Percentiles rank a stretch among this genome's conserved stretches.
Conservation (phyloP, 2,329 filamentous ascomycete genomes). For the Cladophialophora exuberans region DNA sequence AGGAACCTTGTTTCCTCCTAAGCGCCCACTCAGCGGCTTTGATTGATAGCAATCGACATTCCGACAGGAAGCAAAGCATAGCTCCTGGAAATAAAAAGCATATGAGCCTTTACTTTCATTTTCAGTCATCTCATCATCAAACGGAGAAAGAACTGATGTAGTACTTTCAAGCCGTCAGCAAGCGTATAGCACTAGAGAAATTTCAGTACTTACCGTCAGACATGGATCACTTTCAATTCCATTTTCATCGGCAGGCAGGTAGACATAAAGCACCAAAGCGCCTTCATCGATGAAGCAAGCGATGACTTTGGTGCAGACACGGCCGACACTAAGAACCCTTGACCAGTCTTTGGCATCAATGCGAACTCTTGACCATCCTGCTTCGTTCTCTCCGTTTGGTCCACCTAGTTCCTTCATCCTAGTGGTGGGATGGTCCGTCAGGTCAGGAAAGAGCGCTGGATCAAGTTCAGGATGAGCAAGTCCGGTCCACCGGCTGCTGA, state of each 20-base stretch:
- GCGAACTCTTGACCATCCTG: slow-evolving; percentile 84
- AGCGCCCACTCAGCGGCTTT: no score
- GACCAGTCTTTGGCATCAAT: slow-evolving; percentile 97
- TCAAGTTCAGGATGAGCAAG: slow-evolving; percentile 88
- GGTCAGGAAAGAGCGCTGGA: slow-evolving; percentile 69
- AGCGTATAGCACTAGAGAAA: not conserved
- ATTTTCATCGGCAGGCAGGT: slow-evolving; percentile 44
- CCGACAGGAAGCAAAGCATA: no score
- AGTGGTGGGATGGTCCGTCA: slow-evolving; percentile 81
- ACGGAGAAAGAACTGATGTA: slow-evolving; percentile 49
- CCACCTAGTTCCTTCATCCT: slow-evolving; percentile 66
- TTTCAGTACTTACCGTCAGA: slow-evolving; percentile 45
- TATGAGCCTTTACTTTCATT: not conserved
- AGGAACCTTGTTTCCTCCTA: no score
- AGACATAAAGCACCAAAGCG: slow-evolving; percentile 51
- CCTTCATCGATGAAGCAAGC: slow-evolving; percentile 66
- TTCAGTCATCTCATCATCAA: not conserved
- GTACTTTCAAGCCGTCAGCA: slow-evolving; percentile 39
- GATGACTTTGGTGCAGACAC: slow-evolving; percentile 87
- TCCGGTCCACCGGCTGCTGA: slow-evolving; percentile 82
- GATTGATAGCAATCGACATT: no score
- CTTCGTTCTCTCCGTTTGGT: slow-evolving; percentile 68
- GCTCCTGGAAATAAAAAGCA: no score
- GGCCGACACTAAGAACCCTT: slow-evolving; percentile 86
- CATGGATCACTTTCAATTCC: slow-evolving; percentile 48